These are phyloP conservation scores for Aspergillus neoniger DNA, from an alignment of 2,329 filamentous ascomycete genomes.

Conservation along the genomic window DNA sequence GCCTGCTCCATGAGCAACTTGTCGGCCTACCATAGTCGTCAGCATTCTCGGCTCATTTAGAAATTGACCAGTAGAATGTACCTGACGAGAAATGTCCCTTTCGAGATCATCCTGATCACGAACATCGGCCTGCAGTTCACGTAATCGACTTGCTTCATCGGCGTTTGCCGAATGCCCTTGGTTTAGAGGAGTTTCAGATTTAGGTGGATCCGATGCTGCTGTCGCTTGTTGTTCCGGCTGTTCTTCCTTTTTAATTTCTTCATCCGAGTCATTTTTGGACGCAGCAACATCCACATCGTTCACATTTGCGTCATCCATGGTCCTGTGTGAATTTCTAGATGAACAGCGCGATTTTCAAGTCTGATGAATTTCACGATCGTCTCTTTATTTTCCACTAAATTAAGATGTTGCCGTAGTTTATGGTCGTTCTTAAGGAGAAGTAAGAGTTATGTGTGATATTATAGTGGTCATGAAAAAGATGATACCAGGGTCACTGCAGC, in stretches of 20 bases:
- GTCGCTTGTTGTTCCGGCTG: neutral
- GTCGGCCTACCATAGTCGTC: slow-evolving; percentile 50
- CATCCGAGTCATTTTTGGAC: neutral
- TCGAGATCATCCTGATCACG: slow-evolving; percentile 89
- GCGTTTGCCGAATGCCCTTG: slow-evolving; percentile 9
- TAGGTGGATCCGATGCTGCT: neutral
- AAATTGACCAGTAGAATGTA: slow-evolving; percentile 20
- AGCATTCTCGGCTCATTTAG: neutral
- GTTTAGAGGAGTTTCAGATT: neutral
- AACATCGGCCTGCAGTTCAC: slow-evolving; percentile 66
- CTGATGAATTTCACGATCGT: too few species aligned
- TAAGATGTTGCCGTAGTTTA: neutral
- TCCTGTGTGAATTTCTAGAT: neutral
- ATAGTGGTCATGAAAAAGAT: neutral
- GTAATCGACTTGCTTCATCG: slow-evolving; percentile 63
- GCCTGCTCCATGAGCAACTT: slow-evolving; percentile 62
- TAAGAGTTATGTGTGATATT: neutral
- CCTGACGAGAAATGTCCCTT: slow-evolving; percentile 72
- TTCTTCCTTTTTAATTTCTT: neutral
- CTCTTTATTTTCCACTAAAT: too few species aligned
- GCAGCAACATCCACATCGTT: neutral
- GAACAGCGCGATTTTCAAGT: too few species aligned
- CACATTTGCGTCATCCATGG: neutral
- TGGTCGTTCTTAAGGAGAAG: neutral
- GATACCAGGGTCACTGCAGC: neutral